Conservation (phyloP, 2,329 filamentous ascomycete species). For the Boeremia exigua region DNA sequence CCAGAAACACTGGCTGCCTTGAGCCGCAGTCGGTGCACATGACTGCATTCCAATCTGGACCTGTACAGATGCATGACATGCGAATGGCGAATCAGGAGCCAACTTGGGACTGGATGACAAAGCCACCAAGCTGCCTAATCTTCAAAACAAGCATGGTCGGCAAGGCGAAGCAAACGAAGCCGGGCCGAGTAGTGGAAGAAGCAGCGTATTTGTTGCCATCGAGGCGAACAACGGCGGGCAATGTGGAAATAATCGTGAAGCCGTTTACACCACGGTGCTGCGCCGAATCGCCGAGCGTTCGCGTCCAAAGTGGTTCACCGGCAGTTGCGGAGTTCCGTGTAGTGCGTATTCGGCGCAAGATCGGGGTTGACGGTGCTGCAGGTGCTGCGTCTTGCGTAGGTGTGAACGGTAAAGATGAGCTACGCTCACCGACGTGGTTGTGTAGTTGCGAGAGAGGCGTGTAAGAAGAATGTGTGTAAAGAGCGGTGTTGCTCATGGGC, state of each 20-base stretch:
- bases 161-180: background rate
- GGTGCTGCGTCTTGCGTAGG: background rate
- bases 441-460: background rate
- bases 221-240: background rate
- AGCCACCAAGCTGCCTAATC: background rate
- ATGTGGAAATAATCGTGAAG: background rate
- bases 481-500: conserved; percentile 34
- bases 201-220: background rate
- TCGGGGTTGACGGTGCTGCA: conserved; percentile 11
- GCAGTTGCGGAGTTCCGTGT: background rate
- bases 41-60: background rate
- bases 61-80: background rate
- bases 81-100: background rate
- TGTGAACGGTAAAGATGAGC: conserved; percentile 22
- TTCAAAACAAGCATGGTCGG: background rate
- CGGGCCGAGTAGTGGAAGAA: conserved; percentile 10
- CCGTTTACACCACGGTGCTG: conserved; percentile 2
- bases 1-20: conserved; percentile 7
- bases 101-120: background rate
- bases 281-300: conserved; percentile 14
- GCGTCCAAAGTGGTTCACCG: conserved; percentile 15
- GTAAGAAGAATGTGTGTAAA: conserved; percentile 15
- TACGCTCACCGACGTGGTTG: conserved; percentile 40
- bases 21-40: conserved; percentile 3
- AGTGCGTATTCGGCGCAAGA: conserved; percentile 4